A percentile compares a stretch with the other conserved stretches of the same genome.
Evolutionary conservation across 768 basidiomycete genomes (phyloP).

Genomic region (Boletus vinaceobasis): DNA sequence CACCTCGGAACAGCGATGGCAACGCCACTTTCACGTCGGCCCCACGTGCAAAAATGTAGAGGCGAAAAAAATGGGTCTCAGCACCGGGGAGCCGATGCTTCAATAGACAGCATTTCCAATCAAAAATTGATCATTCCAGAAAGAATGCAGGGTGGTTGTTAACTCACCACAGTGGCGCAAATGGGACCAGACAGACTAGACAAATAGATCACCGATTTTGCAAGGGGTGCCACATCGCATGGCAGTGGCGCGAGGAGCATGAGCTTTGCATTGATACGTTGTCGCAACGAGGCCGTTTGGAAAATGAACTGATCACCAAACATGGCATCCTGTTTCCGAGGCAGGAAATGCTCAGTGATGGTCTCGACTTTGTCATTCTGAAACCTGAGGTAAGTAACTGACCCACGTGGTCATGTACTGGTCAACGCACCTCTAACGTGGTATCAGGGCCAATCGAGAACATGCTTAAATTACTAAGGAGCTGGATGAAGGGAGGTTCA

Average conservation of each 20-base stretch:
- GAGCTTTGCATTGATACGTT: slow-evolving; percentile 27
- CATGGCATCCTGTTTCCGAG: slow-evolving; percentile 27
- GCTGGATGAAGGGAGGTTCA: slow-evolving; percentile 8
- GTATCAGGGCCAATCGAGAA: slow-evolving; percentile 5
- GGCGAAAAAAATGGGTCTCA: slow-evolving; percentile 30
- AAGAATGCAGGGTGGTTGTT: not conserved
- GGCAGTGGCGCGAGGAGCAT: slow-evolving; percentile 25
- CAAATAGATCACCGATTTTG: slow-evolving; percentile 33
- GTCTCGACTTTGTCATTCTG: slow-evolving; percentile 20
- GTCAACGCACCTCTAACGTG: slow-evolving; percentile 19
- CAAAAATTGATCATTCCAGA: not conserved
- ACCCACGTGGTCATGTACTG: not conserved
- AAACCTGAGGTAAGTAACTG: slow-evolving; percentile 1
- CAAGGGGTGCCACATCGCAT: slow-evolving; percentile 28
- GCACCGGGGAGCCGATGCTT: slow-evolving; percentile 26
- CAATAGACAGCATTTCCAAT: slow-evolving; percentile 1
- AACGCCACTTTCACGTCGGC: slow-evolving; percentile 28
- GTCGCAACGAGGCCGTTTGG: slow-evolving; percentile 19
- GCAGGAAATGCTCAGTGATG: slow-evolving; percentile 27
- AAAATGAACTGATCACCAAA: slow-evolving; percentile 32
- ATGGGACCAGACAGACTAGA: slow-evolving; percentile 28
- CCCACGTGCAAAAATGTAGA: slow-evolving; percentile 29
- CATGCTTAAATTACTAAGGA: slow-evolving; percentile 27
- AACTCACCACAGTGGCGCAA: slow-evolving; percentile 25
- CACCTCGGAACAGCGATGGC: slow-evolving; percentile 27